phyloP scores from a whole-genome alignment of 768 basidiomycete genomes.

The Lactarius quietus region DNA sequence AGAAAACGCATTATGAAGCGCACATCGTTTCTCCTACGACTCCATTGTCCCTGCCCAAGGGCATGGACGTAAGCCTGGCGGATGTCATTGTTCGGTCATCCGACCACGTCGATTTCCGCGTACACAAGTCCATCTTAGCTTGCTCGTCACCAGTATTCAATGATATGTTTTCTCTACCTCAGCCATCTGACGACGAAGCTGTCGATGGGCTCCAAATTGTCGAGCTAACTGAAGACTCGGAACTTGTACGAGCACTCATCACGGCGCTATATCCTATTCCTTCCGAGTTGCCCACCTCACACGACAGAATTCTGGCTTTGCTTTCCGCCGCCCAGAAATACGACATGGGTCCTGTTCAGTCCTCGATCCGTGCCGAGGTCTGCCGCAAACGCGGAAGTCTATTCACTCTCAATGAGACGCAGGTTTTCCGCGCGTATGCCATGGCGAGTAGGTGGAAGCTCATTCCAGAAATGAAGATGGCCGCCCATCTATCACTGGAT shows the following conservation, averaged over 20 bases:
- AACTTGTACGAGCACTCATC: not conserved
- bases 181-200: not conserved
- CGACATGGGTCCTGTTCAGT: not conserved
- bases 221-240: not conserved
- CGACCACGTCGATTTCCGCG: constrained; percentile 42
- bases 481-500: not conserved
- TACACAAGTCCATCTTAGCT: constrained; percentile 43
- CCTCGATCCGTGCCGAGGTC: constrained; percentile 5
- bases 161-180: constrained; percentile 8
- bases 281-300: not conserved
- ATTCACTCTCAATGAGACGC: not conserved
- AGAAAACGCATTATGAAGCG: not conserved
- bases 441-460: not conserved
- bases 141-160: constrained; percentile 42
- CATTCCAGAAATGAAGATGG: not conserved
- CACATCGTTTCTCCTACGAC: not conserved
- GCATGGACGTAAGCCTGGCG: constrained; percentile 26
- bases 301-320: not conserved
- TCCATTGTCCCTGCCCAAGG: not conserved
- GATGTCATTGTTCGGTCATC: constrained; percentile 43
- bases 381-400: not conserved
- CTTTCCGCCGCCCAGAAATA: constrained; percentile 6
- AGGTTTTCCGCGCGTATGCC: not conserved
- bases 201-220: not conserved
- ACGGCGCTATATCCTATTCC: not conserved